Conservation (phyloP, 306 rosid genomes). For the Lagenaria siceraria region DNA sequence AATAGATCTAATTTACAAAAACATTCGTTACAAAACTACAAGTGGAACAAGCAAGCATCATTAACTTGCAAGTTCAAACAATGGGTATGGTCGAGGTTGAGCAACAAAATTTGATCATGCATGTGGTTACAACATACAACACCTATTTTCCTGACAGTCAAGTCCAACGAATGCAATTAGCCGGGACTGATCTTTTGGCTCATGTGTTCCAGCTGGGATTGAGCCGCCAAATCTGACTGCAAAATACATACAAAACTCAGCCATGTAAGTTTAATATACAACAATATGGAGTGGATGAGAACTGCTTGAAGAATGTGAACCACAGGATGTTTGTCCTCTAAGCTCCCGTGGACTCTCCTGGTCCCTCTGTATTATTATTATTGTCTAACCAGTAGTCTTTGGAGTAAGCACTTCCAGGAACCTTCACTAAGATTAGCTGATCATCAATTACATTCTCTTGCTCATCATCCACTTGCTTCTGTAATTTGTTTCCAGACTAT, state of each 20-base stretch:
- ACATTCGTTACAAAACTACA: not conserved
- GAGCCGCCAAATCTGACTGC: not conserved
- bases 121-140: not conserved
- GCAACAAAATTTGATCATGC: not conserved
- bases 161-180: not conserved
- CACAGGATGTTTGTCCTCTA: not conserved
- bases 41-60: not conserved
- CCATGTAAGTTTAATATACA: not conserved
- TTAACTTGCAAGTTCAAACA: not conserved
- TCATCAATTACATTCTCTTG: slow-evolving; percentile 32
- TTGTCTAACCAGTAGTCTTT: slow-evolving; percentile 15
- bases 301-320: not conserved
- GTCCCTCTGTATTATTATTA: slow-evolving; percentile 14
- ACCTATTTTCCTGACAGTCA: not conserved
- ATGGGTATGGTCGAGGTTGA: not conserved
- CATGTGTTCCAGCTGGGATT: not conserved
- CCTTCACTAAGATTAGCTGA: slow-evolving; percentile 39
- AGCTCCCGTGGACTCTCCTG: slow-evolving; percentile 10
- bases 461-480: slow-evolving; percentile 24
- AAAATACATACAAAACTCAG: not conserved
- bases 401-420: slow-evolving; percentile 91
- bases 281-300: not conserved
- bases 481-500: slow-evolving; percentile 11
- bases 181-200: not conserved
- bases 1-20: not conserved